A percentile compares a stretch with the other conserved stretches of the same genome.
phyloP scores from a whole-genome alignment of 139 green algal genomes.

The Closterium sp. region DNA sequence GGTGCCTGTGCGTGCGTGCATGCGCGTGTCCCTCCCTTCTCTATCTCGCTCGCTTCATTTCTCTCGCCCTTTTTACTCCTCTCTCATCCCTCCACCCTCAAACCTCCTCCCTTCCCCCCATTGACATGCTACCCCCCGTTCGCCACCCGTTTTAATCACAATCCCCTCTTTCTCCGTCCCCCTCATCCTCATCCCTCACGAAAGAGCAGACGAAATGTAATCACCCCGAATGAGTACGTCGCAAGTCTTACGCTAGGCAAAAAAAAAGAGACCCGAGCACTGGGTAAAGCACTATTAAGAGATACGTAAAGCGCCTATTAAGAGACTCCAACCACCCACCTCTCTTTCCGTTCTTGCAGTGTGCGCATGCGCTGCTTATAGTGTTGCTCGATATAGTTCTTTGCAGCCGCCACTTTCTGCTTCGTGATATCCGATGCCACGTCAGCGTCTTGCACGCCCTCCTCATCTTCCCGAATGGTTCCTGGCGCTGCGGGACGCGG shows the following conservation, averaged over 20 bases:
- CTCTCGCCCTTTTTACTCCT: not conserved
- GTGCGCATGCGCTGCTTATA: constrained; percentile 81
- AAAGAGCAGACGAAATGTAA: not conserved
- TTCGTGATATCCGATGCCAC: constrained; percentile 37
- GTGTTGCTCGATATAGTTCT: constrained; percentile 91
- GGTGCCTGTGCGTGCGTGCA: not conserved
- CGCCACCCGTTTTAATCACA: not conserved
- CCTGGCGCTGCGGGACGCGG: not conserved
- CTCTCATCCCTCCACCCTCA: not conserved
- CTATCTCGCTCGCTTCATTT: too few species aligned
- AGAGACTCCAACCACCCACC: not conserved
- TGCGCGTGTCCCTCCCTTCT: too few species aligned
- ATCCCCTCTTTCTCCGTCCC: not conserved
- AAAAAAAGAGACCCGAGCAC: not conserved
- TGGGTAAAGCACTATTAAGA: not conserved
- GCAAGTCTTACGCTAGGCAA: not conserved
- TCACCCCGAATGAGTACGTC: not conserved
- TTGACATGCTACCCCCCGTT: not conserved
- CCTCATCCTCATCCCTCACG: not conserved
- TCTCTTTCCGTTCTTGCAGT: constrained; percentile 65
- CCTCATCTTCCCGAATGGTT: not conserved
- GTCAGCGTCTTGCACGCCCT: not conserved
- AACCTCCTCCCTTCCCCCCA: not conserved
- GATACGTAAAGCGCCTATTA: not conserved
- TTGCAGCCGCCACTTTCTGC: constrained; percentile 67